Evolutionary conservation across 2,329 filamentous ascomycete genomes (phyloP), one percentile per base, ranked within the genome.

Genomic region (Hymenoscyphus repandus): DNA sequence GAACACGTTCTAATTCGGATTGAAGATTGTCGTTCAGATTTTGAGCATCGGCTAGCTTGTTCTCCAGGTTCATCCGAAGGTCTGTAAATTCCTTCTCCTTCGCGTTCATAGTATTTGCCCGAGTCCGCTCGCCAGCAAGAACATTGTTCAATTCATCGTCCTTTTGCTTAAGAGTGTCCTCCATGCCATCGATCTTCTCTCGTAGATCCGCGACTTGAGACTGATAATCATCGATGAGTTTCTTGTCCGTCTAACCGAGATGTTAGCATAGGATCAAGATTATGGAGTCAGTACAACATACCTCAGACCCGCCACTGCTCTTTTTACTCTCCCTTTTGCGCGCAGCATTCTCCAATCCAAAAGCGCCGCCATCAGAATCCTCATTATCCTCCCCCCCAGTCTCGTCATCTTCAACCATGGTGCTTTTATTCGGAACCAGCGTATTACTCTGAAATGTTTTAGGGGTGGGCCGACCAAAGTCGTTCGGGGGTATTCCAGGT

Each of bases 381-480:
- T 97, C 92, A 68, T 97, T 93, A 44, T 79, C 80, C 13, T 79
- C 78, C 17, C 70, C 72, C 17, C 75, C 77, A 50, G 71, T 73
- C 51, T 95, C 90, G 58, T 95, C 91, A 66, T 97, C 93, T 68
- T 99, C 93, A 1, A 97, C 83, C 85, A 97, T 91, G 0, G 88
- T 96, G 63, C 92, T 95, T 72, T 97, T 99, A 66, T 96, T 97
- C 0, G 93, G 93, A 31, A 97, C 87, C 62, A 97, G 95, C 0
- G 90, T 97, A 66, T 95, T 97, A 66, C 87, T 92, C 66, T 96
- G 91, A 58, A 95, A 90, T 34, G 90, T 90, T 66, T 95, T 96
- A 13, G 88, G 86, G 58, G 88, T 80, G 4, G 91, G 91, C 41
- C 88, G 79, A 38, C 86, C 85, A 57, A 83, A 86, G 47, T 86